Percentiles rank a stretch among this genome's conserved stretches.
Conservation (phyloP, 2,329 filamentous ascomycete species). For the Paecilomyces niveus region DNA sequence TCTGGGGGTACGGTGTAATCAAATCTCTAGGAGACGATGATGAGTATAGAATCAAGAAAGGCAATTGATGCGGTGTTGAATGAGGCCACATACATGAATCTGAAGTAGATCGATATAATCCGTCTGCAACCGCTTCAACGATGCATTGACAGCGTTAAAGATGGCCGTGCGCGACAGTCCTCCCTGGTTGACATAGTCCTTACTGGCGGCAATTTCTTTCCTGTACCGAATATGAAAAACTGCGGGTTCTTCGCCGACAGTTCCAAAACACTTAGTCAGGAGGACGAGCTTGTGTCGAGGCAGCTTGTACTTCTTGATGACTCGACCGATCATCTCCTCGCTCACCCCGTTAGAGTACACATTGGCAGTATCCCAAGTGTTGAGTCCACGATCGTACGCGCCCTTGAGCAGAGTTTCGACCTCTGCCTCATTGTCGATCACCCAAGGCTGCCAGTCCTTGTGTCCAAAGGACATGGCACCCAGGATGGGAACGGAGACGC, state of each 20-base stretch:
- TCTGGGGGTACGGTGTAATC: conserved; percentile 38
- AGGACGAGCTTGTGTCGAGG: conserved; percentile 52
- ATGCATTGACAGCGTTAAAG: conserved; percentile 41
- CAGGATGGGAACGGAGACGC: conserved; percentile 15
- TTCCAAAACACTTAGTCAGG: conserved; percentile 47
- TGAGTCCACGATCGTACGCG: conserved; percentile 18
- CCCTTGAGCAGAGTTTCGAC: conserved; percentile 16
- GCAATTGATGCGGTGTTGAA: background rate
- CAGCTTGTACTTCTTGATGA: conserved; percentile 53
- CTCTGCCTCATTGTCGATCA: conserved; percentile 14
- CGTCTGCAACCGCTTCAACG: conserved; percentile 36
- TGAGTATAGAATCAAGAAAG: no score
- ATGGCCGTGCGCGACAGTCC: conserved; percentile 45
- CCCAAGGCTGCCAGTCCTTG: conserved; percentile 15
- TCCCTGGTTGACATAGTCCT: conserved; percentile 43
- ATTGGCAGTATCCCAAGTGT: conserved; percentile 22
- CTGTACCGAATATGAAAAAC: conserved; percentile 21
- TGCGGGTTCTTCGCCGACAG: conserved; percentile 19
- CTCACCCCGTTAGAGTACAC: conserved; percentile 47
- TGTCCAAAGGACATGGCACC: conserved; percentile 14
- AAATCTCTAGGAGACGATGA: conserved; percentile 21
- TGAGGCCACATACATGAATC: conserved; percentile 31
- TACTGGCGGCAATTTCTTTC: conserved; percentile 34
- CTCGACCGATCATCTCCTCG: conserved; percentile 57
- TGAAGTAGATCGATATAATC: conserved; percentile 46